These are phyloP conservation scores for Psidium friedrichsthalianum DNA, from an alignment of 345 rosid genomes.

Conservation along the genomic window DNA sequence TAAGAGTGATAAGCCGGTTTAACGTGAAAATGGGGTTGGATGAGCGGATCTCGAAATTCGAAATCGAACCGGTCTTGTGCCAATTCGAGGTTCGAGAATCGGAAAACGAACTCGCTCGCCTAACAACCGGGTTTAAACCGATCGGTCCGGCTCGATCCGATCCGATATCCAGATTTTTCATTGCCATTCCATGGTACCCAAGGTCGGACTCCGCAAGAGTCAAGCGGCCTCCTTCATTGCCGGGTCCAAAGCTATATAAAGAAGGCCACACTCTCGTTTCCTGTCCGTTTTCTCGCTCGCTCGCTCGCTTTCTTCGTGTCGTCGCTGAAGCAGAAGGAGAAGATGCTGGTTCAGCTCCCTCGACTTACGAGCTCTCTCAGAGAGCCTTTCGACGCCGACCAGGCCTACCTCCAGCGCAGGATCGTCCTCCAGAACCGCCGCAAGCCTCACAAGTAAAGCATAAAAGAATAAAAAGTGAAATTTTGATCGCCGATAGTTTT, in stretches of 20 bases:
- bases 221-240: not conserved
- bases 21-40: too few relatives aligned
- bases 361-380: conserved; percentile 77
- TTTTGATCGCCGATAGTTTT: not conserved
- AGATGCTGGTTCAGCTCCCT: conserved; percentile 72
- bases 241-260: not conserved
- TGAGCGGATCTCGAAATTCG: too few relatives aligned
- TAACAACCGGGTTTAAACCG: not conserved
- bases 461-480: not conserved
- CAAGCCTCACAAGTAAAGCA: conserved; percentile 41
- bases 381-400: conserved; percentile 75
- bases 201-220: not conserved
- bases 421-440: conserved; percentile 39
- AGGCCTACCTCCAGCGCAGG: conserved; percentile 83
- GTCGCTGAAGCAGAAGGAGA: not conserved
- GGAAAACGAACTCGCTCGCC: not conserved
- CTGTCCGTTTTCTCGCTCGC: not conserved
- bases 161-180: not conserved
- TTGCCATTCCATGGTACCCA: not conserved
- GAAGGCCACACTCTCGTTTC: not conserved
- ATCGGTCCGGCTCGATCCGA: not conserved
- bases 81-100: too few relatives aligned
- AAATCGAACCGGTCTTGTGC: too few relatives aligned
- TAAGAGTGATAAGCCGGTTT: too few relatives aligned
- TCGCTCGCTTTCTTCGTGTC: not conserved